Percentiles rank a stretch among this genome's conserved stretches.
Conservation (phyloP, 2,329 filamentous ascomycete species). For the Biscogniauxia marginata region DNA sequence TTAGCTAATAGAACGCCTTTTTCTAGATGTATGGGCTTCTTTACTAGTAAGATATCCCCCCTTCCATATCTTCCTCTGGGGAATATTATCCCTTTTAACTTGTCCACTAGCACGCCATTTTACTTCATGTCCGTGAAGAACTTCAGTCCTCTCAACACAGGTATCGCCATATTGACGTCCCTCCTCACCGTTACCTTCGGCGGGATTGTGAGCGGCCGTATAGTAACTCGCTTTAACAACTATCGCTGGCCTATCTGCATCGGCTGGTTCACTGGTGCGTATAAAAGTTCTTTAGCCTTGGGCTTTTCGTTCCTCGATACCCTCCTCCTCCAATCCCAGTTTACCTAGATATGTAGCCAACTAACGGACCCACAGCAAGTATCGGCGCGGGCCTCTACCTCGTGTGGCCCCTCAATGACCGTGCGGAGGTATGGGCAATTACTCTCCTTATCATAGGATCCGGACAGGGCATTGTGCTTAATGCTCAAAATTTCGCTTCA, state of each 20-base stretch:
- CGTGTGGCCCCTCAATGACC: slow-evolving; percentile 22
- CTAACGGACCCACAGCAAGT: neutral
- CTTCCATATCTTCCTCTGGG: neutral
- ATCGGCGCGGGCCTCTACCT: slow-evolving; percentile 15
- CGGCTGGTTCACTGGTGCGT: slow-evolving; percentile 32
- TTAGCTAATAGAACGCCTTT: slow-evolving; percentile 6
- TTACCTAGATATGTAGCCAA: neutral
- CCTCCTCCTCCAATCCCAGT: neutral
- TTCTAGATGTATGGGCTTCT: slow-evolving; percentile 22
- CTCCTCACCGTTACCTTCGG: slow-evolving; percentile 30
- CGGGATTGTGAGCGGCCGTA: slow-evolving; percentile 28
- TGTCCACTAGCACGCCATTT: slow-evolving; percentile 28
- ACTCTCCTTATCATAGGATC: slow-evolving; percentile 37
- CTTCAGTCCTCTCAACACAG: slow-evolving; percentile 32
- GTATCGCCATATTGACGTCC: slow-evolving; percentile 34
- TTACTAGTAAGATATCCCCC: slow-evolving; percentile 23
- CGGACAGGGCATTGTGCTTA: slow-evolving; percentile 39
- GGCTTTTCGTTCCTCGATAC: no score
- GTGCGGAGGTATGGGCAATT: slow-evolving; percentile 34
- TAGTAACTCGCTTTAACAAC: slow-evolving; percentile 32
- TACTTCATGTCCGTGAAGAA: slow-evolving; percentile 37
- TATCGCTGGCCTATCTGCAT: slow-evolving; percentile 39
- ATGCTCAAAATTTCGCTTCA: slow-evolving; percentile 39
- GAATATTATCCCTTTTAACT: slow-evolving; percentile 7
- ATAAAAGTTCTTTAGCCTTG: no score